Evolutionary conservation across 2,329 filamentous ascomycete genomes (phyloP).

Genomic region (Calycina marina): DNA sequence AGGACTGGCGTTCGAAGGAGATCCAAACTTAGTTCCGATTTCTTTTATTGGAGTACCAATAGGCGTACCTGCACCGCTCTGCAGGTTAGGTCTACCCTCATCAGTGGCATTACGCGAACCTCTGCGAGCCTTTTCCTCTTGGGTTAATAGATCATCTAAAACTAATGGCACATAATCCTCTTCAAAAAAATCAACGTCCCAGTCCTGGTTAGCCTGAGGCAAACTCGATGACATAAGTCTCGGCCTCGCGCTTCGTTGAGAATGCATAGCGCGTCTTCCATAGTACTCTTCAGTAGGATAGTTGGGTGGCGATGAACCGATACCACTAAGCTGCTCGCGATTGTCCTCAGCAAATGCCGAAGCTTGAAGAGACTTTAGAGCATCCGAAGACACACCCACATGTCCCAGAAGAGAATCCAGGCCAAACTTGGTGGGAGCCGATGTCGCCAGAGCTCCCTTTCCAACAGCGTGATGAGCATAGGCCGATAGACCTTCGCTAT

Average conservation of each 20-base stretch:
- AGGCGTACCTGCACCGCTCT: conserved; percentile 27
- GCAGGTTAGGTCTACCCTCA: conserved; percentile 25
- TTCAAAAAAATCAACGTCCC: conserved; percentile 58
- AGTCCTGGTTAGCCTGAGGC: conserved; percentile 48
- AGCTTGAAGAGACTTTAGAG: conserved; percentile 48
- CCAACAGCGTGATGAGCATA: conserved; percentile 56
- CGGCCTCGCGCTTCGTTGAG: conserved; percentile 53
- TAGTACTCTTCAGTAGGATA: conserved; percentile 42
- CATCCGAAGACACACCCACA: conserved; percentile 47
- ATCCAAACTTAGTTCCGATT: conserved; percentile 39
- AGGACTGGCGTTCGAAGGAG: conserved; percentile 41
- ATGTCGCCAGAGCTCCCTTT: conserved; percentile 77
- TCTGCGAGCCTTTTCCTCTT: conserved; percentile 50
- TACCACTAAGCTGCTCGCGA: conserved; percentile 45
- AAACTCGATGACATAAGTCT: conserved; percentile 53
- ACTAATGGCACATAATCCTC: conserved; percentile 70
- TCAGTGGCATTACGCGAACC: conserved; percentile 47
- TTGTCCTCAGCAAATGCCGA: conserved; percentile 48
- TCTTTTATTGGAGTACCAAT: conserved; percentile 19
- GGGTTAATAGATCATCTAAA: conserved; percentile 50
- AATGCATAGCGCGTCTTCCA: conserved; percentile 57
- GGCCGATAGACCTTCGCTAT: conserved; percentile 88
- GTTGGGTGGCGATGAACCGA: conserved; percentile 27
- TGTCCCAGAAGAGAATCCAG: conserved; percentile 75
- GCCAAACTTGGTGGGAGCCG: conserved; percentile 82